A percentile compares a stretch with the other conserved stretches of the same genome.
Conservation (phyloP, 371 early-diverging fungal species). For the Lichtheimia corymbifera region DNA sequence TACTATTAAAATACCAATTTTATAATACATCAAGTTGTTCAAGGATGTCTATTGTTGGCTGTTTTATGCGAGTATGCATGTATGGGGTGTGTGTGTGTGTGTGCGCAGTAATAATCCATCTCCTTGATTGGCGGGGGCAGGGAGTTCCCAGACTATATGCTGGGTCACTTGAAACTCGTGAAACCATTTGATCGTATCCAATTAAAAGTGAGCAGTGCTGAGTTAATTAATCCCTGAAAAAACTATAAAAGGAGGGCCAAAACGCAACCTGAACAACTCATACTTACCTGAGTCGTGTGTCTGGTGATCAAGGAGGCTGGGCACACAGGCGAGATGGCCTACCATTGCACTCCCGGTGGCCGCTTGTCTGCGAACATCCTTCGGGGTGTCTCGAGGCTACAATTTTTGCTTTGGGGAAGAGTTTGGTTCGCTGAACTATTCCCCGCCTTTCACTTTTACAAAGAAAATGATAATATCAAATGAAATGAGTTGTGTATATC, state of each 20-base stretch:
- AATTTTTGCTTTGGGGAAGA: constrained; percentile 53
- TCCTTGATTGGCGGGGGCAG: too few relatives aligned
- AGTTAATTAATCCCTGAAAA: constrained; percentile 15
- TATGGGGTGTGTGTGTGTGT: too few relatives aligned
- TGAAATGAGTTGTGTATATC: neutral
- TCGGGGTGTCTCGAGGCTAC: constrained; percentile 51
- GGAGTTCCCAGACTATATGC: too few relatives aligned
- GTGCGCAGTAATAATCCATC: too few relatives aligned
- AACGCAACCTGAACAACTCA: constrained; percentile 25
- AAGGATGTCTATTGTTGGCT: too few relatives aligned
- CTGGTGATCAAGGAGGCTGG: constrained; percentile 45
- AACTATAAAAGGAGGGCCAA: constrained; percentile 28
- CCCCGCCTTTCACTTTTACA: constrained; percentile 22
- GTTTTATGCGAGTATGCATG: too few relatives aligned
- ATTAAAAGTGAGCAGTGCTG: too few relatives aligned
- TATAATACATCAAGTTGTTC: too few relatives aligned
- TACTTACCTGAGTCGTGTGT: constrained; percentile 56
- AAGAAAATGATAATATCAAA: constrained; percentile 29
- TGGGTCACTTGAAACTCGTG: too few relatives aligned
- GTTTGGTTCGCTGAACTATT: constrained; percentile 40
- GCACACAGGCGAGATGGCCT: constrained; percentile 35
- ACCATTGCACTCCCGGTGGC: constrained; percentile 48
- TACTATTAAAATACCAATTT: too few relatives aligned
- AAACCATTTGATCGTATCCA: too few relatives aligned
- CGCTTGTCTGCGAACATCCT: constrained; percentile 45